Base-by-base conservation (phyloP, 176 grass and related monocot genomes). In the Aechmea fasciata region DNA sequence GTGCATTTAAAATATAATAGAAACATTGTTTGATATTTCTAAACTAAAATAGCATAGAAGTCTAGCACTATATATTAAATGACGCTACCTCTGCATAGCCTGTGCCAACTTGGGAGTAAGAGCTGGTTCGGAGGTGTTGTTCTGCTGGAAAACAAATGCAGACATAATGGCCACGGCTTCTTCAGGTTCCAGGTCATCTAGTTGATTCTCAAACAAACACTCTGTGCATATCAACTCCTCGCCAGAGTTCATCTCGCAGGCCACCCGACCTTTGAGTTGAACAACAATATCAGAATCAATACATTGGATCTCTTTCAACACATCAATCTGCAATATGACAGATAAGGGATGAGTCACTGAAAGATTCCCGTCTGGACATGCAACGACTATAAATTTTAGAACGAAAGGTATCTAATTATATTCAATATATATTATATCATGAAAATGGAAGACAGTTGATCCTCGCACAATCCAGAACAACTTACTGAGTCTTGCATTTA, bases 161-260 rank as follows among this genome's bases (percentile, higher is more conserved):
- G 93, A 97, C 89, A 97, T 87, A 76, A 97, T 83, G 54, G 89
- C 93, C 59, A 97, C 89, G 15, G 83, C 86, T 89, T 97, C 93
- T 87, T 97, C 93, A 57, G 86, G 86, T 81, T 92, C 89, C 52
- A 97, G 70, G 2, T 92, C 89, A 76, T 97, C 89, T 26, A 97
- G 79, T 66, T 97, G 93, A 83, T 97, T 97, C 73, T 97, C 93
- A 64, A 97, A 92, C 64, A 97, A 81, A 77, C 83, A 92, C 72
- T 92, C 89, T 25, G 93, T 97, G 65, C 86, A 81, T 83, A 97
- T 90, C 71, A 92, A 80, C 77, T 92, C 89, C 76, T 97, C 86
- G 3, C 93, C 93, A 3, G 84, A 97, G 77, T 92, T 97, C 93
- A 92, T 92, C 69, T 97, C 86, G 74, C 93, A 97, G 57, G 93